These are phyloP conservation scores for Neurospora sp. DNA, from an alignment of 495 filamentous ascomycete species.

Conservation along the genomic window DNA sequence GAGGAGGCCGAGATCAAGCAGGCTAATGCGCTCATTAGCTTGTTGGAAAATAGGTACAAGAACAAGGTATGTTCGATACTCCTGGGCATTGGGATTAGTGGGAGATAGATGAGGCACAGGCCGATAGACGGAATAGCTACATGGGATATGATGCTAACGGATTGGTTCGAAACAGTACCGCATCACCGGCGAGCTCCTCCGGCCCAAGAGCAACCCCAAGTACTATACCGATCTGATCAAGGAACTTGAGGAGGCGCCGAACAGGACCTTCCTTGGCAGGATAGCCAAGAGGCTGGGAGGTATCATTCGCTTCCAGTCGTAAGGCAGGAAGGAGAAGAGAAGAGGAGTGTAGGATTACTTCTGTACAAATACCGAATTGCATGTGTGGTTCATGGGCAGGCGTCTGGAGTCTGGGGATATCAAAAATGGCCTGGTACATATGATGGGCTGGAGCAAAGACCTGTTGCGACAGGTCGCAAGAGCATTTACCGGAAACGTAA, in stretches of 20 bases:
- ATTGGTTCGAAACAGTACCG: slow-evolving; percentile 44
- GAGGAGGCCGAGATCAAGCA: slow-evolving; percentile 38
- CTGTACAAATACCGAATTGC: slow-evolving; percentile 5
- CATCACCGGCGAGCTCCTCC: slow-evolving; percentile 47
- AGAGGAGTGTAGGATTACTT: background rate
- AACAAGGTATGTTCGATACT: slow-evolving; percentile 34
- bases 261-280: slow-evolving; percentile 46
- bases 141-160: background rate
- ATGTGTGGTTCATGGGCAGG: background rate
- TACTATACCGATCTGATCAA: slow-evolving; percentile 64
- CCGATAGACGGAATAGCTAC: background rate
- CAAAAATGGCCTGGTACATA: background rate
- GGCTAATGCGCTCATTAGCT: slow-evolving; percentile 62
- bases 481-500: no score
- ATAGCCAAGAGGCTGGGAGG: slow-evolving; percentile 51
- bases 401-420: background rate
- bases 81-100: no score
- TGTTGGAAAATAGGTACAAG: slow-evolving; percentile 65
- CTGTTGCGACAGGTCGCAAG: background rate
- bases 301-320: slow-evolving; percentile 45
- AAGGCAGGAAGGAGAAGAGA: no score
- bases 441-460: background rate
- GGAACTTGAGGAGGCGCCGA: slow-evolving; percentile 65
- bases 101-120: no score
- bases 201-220: slow-evolving; percentile 62